Base-by-base conservation (phyloP, 106 monocot genomes). In the Amphibolis antarctica region DNA sequence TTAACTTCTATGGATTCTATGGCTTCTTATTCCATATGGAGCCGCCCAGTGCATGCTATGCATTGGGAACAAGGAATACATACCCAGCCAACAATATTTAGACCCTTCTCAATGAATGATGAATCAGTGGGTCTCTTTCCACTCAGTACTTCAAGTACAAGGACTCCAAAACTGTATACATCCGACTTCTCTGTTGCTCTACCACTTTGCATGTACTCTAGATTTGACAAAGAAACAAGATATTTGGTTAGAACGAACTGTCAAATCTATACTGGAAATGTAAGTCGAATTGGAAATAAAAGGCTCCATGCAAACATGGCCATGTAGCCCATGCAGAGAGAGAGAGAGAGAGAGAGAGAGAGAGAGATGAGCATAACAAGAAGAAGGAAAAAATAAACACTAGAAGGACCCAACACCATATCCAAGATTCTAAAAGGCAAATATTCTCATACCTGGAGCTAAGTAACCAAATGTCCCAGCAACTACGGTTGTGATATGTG, bases 381-480 rank as follows among this genome's bases (percentile, higher is more conserved):
- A 36, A 36, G 36, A 7, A 36, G 2, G 36, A 2, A 36, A 36
- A 36, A 36, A 2, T 4, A 36, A 2, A 36, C 2, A 36, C 2
- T 36, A 36, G 36, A 36, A 4, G 36, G 36, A 36, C 36, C 7
- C 36, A 36, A 4, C 2, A 2, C 36, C 7, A 36, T 36, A 24
- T 17, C 25, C 18, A 26, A 15, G 7, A 49, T n/a, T n/a, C n/a
- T n/a, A n/a, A n/a, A n/a, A n/a, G n/a, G n/a, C 22, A 4, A 54
- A 17, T 43, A 42, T 61, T 14, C 18, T 3, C 17, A 60, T 81
- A 96, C 94, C 94, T 84, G 94, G 94, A 71, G 94, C 94, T 51
- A 96, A 77, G 74, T 96, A 96, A 61, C 94, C 94, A 80, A 96
- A 96, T 60, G 94, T 96, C 69, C 94, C 94, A 28, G 94, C 94